Evolutionary conservation across 2,329 filamentous ascomycete genomes (phyloP).

Genomic region (Sporothrix euskadiensis): DNA sequence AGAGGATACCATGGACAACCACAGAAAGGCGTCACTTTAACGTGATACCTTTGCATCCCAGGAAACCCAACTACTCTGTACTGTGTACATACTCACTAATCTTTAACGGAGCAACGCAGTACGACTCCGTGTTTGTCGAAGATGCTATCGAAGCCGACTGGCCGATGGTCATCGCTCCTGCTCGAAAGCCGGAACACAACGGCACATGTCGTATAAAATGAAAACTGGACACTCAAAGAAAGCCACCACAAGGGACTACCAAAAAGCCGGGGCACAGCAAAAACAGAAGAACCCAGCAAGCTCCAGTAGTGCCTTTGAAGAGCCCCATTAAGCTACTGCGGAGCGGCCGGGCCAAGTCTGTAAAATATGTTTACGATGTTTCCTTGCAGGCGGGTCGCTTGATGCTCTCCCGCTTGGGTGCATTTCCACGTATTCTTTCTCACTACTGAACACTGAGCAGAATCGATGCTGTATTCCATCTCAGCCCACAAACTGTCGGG

Average conservation of each 20-base stretch:
- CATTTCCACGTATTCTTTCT: neutral
- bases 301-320: neutral
- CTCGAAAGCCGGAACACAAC: constrained; percentile 3
- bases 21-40: neutral
- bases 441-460: neutral
- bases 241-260: neutral
- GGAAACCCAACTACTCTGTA: neutral
- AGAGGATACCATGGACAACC: neutral
- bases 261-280: neutral
- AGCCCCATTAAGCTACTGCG: constrained; percentile 20
- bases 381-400: constrained; percentile 8
- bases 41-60: neutral
- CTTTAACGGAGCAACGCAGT: neutral
- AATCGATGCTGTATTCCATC: neutral
- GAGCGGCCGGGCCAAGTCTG: constrained; percentile 12
- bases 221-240: neutral
- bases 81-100: neutral
- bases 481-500: neutral
- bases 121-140: neutral
- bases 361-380: neutral
- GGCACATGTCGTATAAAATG: neutral
- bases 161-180: neutral
- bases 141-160: neutral
- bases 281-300: neutral
- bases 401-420: neutral